Base-by-base conservation (phyloP, 1,284 basidiomycete species). In the Rhodotorula sp. region DNA sequence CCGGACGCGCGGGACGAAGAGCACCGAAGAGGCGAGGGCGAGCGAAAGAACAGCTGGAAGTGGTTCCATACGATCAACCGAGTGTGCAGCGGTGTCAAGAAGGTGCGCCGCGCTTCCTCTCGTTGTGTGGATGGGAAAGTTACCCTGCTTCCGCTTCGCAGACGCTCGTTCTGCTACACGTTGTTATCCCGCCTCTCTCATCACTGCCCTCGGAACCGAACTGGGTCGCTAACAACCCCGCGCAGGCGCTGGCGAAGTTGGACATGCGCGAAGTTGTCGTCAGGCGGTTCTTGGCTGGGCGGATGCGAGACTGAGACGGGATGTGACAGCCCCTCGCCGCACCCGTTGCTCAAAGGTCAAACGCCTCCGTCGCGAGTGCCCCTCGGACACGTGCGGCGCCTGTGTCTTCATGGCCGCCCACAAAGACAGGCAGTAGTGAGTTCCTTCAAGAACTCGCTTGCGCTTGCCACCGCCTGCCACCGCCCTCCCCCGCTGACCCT, bases 11-110 rank as follows among this genome's bases (percentile, higher is more conserved):
- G n/a, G 27, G 55, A 44, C 22, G 20, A 36, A 20, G 67, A 73
- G 46, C 59, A 67, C 51, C 49, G 65, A 47, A 39, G 54, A 13
- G 70, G 66, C 29, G 75, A 71, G 34, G 71, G 68, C 10, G 72
- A 74, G 62, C 53, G 66, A 44, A 64, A 57, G 53, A 89, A 90
- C 77, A 84, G 87, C 44, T 99, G 96, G 96, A 87, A 91, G 19
- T 98, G 94, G 94, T 86, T 99, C 49, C 93, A 91, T 80, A 99
- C 96, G 2, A 86, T 98, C 69, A 99, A 97, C 79, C 88, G 96
- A 32, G 95, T 99, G 27, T 97, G 97, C 80, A 89, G 91, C 0
- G 93, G 97, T 79, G 96, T 99, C 3, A 92, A 94, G 82, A 99
- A 99, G 86, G 94, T 89, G 56, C 55, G 55, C 48, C 39, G 52